Base-by-base conservation (phyloP, 1,284 basidiomycete genomes). In the Butyriboletus appendiculatus region DNA sequence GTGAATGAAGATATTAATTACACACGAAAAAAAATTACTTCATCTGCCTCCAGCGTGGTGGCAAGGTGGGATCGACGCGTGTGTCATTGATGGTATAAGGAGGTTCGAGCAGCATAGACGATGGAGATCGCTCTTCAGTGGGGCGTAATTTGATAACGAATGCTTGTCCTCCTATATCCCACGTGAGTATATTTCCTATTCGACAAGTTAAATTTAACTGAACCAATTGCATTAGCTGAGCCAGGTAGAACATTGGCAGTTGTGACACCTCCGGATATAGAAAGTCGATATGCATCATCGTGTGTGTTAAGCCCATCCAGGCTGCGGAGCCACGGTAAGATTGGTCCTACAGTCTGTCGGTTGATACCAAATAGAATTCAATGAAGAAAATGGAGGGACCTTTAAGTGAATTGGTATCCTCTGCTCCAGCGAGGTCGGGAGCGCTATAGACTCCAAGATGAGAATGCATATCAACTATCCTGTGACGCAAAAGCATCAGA, bases 241-340 rank as follows among this genome's bases (percentile, higher is more conserved):
- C 85, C 85, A 2, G 86, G 86, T 0, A 87, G 68, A 20, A 88
- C 71, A 44, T 90, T 77, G 4, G 87, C 79, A 4, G 88, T 87
- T 0, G 90, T 92, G 33, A 92, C 81, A 18, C 84, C 85, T 6
- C 67, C 67, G 1, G 71, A 66, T 38, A 69, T 61, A 12, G 71
- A 58, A 30, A 72, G 65, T n/a, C 20, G 58, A 30, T 69, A 73
- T 11, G 70, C 52, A 40, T 71, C 66, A 18, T 69, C 68, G n/a
- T 71, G 68, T 6, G 68, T 72, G 43, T 69, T 69, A 30, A 69
- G 57, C 16, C 65, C 71, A 35, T 69, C 68, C 49, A 69, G 40
- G 42, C 67, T 71, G 26, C 68, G 69, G 9, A 73, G 56, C 68
- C 68, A 69, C 4, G 85, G 81, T 22, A 73, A 59, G 34, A 73